phyloP scores from a whole-genome alignment of 495 filamentous ascomycete species.

The Trichoderma reesei region DNA sequence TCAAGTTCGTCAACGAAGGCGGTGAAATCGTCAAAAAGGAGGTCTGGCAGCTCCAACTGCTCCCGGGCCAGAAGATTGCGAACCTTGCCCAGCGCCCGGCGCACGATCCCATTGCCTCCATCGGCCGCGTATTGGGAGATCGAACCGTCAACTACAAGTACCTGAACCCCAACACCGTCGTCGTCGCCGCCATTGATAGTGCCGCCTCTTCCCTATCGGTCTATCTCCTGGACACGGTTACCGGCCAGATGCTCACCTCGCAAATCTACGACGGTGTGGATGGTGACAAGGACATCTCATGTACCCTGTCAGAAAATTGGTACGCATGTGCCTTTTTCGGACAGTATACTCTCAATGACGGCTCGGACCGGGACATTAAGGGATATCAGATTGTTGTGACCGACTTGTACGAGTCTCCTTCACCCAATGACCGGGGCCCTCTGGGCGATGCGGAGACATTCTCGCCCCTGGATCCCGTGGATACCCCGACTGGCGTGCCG shows the following conservation, averaged over 20 bases:
- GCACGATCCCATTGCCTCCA: conserved; percentile 86
- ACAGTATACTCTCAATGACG: conserved; percentile 41
- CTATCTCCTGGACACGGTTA: conserved; percentile 79
- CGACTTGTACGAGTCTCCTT: conserved; percentile 79
- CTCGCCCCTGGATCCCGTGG: conserved; percentile 55
- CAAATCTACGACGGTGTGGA: conserved; percentile 66
- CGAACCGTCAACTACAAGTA: conserved; percentile 95
- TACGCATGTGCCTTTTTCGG: conserved; percentile 82
- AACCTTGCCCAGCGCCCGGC: conserved; percentile 54
- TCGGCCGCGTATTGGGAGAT: conserved; percentile 85
- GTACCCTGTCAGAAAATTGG: conserved; percentile 87
- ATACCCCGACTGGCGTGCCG: conserved; percentile 27
- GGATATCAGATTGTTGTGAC: conserved; percentile 82
- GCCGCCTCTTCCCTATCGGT: conserved; percentile 49
- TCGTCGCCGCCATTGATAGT: conserved; percentile 61
- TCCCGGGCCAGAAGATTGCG: conserved; percentile 54
- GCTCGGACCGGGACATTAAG: conserved; percentile 48
- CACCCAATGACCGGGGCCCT: conserved; percentile 76
- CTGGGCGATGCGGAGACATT: conserved; percentile 58
- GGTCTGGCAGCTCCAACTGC: conserved; percentile 68
- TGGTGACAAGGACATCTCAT: conserved; percentile 59
- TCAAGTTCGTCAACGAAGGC: conserved; percentile 36
- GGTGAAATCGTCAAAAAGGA: conserved; percentile 38
- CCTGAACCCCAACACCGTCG: conserved; percentile 75
- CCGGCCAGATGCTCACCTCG: conserved; percentile 67